Evolutionary conservation across 352 stramenopile genomes (phyloP).

Genomic region (Pythium utonaiense): DNA sequence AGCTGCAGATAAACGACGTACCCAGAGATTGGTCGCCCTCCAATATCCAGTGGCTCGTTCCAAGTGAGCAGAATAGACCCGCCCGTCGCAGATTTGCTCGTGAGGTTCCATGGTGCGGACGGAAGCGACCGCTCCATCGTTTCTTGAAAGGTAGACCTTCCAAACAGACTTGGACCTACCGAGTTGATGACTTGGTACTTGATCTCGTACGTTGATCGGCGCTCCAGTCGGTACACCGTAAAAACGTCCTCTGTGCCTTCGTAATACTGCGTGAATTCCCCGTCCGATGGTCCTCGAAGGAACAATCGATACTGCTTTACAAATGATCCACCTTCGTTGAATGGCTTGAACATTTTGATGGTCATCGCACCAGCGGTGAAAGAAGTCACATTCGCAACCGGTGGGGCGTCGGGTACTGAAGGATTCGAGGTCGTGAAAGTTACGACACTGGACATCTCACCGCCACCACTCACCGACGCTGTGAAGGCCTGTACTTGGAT

Average conservation of each 20-base stretch:
- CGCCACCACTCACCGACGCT: constrained; percentile 25
- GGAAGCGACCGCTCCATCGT: constrained; percentile 43
- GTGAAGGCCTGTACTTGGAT: constrained; percentile 35
- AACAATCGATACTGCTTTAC: constrained; percentile 44
- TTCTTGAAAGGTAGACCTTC: constrained; percentile 13
- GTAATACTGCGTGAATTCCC: constrained; percentile 31
- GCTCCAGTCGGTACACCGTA: constrained; percentile 36
- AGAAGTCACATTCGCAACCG: constrained; percentile 27
- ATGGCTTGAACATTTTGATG: constrained; percentile 42
- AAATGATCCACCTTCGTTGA: constrained; percentile 44
- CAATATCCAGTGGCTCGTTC: constrained; percentile 54
- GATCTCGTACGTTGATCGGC: constrained; percentile 33
- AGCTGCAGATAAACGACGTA: no score
- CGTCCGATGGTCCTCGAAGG: constrained; percentile 22
- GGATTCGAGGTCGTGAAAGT: constrained; percentile 34
- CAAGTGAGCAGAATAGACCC: constrained; percentile 40
- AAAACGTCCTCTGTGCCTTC: constrained; percentile 9
- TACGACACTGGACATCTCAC: constrained; percentile 25
- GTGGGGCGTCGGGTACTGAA: constrained; percentile 38
- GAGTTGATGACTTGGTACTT: constrained; percentile 51
- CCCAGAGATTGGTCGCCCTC: constrained; percentile 38
- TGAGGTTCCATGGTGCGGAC: constrained; percentile 35
- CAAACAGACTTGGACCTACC: constrained; percentile 41
- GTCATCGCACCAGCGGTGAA: constrained; percentile 50
- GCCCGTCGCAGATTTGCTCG: constrained; percentile 28